Evolutionary conservation across 305 asterid genomes (phyloP).

Genomic region (Striga hermonthica): DNA sequence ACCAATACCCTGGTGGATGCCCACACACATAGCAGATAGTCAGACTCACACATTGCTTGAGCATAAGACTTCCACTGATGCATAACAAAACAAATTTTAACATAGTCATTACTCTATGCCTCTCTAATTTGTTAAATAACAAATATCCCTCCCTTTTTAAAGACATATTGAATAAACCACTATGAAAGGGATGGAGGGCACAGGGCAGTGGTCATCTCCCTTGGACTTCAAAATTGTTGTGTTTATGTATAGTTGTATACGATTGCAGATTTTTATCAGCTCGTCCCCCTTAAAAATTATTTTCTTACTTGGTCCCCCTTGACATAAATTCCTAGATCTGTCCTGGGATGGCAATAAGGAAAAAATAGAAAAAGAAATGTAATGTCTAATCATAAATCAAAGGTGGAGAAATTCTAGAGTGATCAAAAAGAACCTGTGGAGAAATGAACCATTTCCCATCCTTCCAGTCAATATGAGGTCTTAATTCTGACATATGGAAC

Average conservation of each 20-base stretch:
- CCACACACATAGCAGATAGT: too few species aligned
- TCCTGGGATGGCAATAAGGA: not conserved
- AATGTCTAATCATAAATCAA: slow-evolving; percentile 18
- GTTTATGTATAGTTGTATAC: too few species aligned
- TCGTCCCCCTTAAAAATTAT: too few species aligned
- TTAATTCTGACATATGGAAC: slow-evolving; percentile 46
- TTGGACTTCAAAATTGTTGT: too few species aligned
- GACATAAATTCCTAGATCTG: too few species aligned
- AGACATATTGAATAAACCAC: slow-evolving; percentile 3
- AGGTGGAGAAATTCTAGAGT: slow-evolving; percentile 11
- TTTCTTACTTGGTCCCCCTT: too few species aligned
- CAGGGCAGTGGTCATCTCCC: too few species aligned
- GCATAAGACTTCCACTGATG: not conserved
- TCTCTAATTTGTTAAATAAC: not conserved
- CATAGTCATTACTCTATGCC: not conserved
- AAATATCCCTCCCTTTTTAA: too few species aligned
- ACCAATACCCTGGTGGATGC: too few species aligned
- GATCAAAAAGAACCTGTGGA: slow-evolving; percentile 54
- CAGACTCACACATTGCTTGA: not conserved
- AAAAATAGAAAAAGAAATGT: slow-evolving; percentile 14
- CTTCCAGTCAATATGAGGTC: slow-evolving; percentile 83
- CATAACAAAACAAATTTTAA: not conserved
- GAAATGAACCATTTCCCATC: slow-evolving; percentile 70
- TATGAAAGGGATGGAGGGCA: not conserved
- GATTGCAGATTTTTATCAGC: too few species aligned